These are phyloP conservation scores for Linnemannia schmuckeri DNA, from an alignment of 192 early-diverging fungal species.

Conservation along the genomic window DNA sequence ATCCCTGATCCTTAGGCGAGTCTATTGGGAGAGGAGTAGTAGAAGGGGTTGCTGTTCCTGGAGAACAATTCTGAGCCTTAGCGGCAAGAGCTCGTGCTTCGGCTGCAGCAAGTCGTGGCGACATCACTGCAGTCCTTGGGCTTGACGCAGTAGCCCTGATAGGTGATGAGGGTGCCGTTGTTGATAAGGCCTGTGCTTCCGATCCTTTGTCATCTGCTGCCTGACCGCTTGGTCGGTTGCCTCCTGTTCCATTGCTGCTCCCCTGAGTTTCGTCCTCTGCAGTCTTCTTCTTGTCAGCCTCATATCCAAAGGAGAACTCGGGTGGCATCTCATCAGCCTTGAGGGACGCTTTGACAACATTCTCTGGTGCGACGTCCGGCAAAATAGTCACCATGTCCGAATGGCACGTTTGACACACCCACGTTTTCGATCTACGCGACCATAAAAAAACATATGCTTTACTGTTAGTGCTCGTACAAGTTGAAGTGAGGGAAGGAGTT, in stretches of 20 bases:
- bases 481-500: neutral
- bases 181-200: neutral
- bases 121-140: neutral
- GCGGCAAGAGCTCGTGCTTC: neutral
- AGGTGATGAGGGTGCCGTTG: neutral
- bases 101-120: neutral
- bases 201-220: neutral
- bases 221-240: neutral
- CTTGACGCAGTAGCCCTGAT: neutral
- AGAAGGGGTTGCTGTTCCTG: neutral
- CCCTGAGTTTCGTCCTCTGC: neutral
- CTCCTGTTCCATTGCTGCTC: neutral
- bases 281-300: constrained; percentile 46
- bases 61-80: neutral
- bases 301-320: constrained; percentile 55
- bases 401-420: constrained; percentile 54
- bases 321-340: constrained; percentile 54
- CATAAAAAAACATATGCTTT: neutral
- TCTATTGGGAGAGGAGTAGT: neutral
- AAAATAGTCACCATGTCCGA: constrained; percentile 48
- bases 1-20: neutral
- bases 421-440: constrained; percentile 52
- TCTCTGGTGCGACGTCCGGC: constrained; percentile 51
- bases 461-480: neutral
- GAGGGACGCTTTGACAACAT: constrained; percentile 42